phyloP scores from a whole-genome alignment of 2,329 filamentous ascomycete species.

The Aspergillus fumigatus region DNA sequence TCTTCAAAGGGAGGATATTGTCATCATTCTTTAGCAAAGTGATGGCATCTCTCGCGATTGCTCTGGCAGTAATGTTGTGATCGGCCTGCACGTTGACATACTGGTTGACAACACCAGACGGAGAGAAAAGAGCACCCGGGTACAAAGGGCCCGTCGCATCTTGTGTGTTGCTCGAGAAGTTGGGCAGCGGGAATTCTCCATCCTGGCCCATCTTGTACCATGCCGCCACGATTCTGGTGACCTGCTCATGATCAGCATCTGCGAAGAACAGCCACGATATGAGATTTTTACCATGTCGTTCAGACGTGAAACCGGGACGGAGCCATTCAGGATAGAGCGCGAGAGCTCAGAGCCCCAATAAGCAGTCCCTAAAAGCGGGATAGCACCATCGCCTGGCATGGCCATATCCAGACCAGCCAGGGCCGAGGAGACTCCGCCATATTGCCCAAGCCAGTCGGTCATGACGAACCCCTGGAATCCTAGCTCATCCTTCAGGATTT shows the following conservation, averaged over 20 bases:
- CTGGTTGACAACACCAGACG: constrained; percentile 62
- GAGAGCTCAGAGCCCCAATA: constrained; percentile 56
- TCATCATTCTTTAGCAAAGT: constrained; percentile 62
- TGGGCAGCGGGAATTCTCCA: constrained; percentile 51
- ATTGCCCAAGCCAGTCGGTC: constrained; percentile 65
- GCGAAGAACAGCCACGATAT: neutral
- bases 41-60: constrained; percentile 53
- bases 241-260: constrained; percentile 27
- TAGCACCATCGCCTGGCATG: constrained; percentile 59
- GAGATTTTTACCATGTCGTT: constrained; percentile 43
- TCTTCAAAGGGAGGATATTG: constrained; percentile 48
- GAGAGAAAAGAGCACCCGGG: constrained; percentile 55
- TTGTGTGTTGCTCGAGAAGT: constrained; percentile 57
- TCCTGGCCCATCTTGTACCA: constrained; percentile 58
- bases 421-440: constrained; percentile 56
- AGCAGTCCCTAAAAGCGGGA: constrained; percentile 50
- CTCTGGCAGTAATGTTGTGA: constrained; percentile 48
- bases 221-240: constrained; percentile 53
- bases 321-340: constrained; percentile 53
- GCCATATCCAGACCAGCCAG: constrained; percentile 64
- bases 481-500: constrained; percentile 67
- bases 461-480: constrained; percentile 69
- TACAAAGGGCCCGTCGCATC: constrained; percentile 54
- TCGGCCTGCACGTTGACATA: constrained; percentile 58
- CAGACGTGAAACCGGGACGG: constrained; percentile 52